A percentile compares a stretch with the other conserved stretches of the same genome.
These are phyloP conservation scores for Cutaneotrichosporon arboriforme DNA, from an alignment of 1,284 basidiomycete genomes.

Conservation along the genomic window DNA sequence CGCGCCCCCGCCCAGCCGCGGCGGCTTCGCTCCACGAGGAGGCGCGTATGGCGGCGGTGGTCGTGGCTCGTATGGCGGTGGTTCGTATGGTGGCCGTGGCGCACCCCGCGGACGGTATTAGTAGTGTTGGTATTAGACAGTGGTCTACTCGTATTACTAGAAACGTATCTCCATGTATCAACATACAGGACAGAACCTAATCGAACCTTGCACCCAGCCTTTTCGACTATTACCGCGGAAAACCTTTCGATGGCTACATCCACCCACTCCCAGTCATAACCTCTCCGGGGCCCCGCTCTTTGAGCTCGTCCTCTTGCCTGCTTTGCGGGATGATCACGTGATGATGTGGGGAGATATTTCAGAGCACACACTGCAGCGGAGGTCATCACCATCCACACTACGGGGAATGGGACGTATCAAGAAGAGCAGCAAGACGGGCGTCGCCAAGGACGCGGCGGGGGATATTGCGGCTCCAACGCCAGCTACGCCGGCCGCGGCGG, in stretches of 20 bases:
- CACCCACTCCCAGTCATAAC: too few relatives aligned
- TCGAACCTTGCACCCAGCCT: too few relatives aligned
- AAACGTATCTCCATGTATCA: not conserved
- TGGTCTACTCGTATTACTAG: not conserved
- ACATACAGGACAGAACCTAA: too few relatives aligned
- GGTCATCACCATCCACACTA: not conserved
- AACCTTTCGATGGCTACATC: too few relatives aligned
- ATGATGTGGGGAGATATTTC: not conserved
- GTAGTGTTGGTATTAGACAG: not conserved
- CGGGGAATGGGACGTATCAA: conserved; percentile 20
- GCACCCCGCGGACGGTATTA: not conserved
- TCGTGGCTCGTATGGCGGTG: not conserved
- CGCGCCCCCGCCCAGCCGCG: not conserved
- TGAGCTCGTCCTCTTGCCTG: too few relatives aligned
- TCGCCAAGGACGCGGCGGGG: too few relatives aligned
- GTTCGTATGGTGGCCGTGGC: not conserved
- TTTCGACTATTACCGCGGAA: too few relatives aligned
- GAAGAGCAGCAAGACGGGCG: conserved; percentile 2
- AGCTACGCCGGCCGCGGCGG: conserved; percentile 6
- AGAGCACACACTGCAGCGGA: not conserved
- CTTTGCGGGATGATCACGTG: conserved; percentile 5
- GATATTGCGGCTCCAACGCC: too few relatives aligned
- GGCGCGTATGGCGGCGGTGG: not conserved
- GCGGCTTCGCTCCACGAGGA: not conserved
- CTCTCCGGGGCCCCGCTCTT: too few relatives aligned